Base-by-base conservation (phyloP, 108 stramenopile species). In the Stephanodiscus triporus region DNA sequence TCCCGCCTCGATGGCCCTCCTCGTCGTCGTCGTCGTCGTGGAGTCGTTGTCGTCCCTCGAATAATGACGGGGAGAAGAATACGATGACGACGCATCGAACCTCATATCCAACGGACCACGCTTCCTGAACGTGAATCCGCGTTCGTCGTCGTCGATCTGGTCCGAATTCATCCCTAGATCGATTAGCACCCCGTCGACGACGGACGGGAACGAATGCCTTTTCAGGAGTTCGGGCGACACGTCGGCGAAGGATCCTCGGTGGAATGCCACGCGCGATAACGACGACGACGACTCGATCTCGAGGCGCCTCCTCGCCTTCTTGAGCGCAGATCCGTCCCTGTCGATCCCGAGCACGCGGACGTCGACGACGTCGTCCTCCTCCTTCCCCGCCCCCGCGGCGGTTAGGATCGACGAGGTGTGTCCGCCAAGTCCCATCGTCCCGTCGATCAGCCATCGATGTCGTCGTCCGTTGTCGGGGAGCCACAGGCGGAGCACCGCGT, bases 91-190 rank as follows among this genome's bases (percentile, higher is more conserved):
- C 5, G 23, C 38, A 16, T 69, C 40, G 16, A 58, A 69, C 57
- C 96, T 65, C 96, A 97, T 97, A 64, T 97, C 96, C 13, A 97
- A 67, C 6, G 91, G 92, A 4, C 96, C 94, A 56, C 93, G 84
- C 34, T 81, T 76, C 66, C 89, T 82, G 58, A 94, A 94, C 47
- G 89, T 76, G 76, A 97, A 97, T 11, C 96, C 96, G 2, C 96
- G 88, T 7, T 82, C 84, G 11, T 86, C 73, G 11, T 75, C 84
- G 70, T 97, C 91, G 69, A 97, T 88, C 78, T 97, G 96, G 72
- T 91, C 83, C 9, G 91, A 91, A 20, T 88, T 89, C 1, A 97
- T 89, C 11, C 96, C 96, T 11, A 95, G 61, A 70, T 97, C 96
- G 32, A 97, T 66, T 9, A 97, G 71, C 10, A 97, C 86, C 10